Conservation (phyloP, 768 basidiomycete species). For the Steccherinum ochraceum region DNA sequence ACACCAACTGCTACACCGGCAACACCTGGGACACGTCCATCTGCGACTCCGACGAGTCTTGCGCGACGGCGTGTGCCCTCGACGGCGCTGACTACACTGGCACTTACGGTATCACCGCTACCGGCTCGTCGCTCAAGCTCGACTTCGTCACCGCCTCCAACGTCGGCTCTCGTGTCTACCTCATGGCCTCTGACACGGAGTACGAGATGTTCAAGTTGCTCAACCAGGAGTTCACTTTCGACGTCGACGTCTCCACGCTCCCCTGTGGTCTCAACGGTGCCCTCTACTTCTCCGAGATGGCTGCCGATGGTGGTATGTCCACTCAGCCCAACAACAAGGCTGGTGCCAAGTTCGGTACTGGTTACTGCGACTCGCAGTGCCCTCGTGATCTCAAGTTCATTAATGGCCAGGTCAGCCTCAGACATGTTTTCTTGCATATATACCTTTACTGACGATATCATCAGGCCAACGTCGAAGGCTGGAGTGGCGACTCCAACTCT, state of each 20-base stretch:
- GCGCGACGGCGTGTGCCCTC: conserved; percentile 31
- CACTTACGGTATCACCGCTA: conserved; percentile 28
- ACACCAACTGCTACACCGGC: conserved; percentile 45
- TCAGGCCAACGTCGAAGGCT: conserved; percentile 42
- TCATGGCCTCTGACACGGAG: conserved; percentile 36
- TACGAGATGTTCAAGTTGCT: conserved; percentile 46
- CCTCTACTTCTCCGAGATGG: conserved; percentile 57
- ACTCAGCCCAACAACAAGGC: conserved; percentile 49
- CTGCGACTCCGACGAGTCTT: conserved; percentile 43
- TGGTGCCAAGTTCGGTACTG: conserved; percentile 57
- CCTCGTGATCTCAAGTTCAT: conserved; percentile 57
- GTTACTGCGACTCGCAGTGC: conserved; percentile 61
- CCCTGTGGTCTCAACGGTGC: conserved; percentile 58
- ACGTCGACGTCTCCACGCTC: conserved; percentile 52
- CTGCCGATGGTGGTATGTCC: conserved; percentile 46
- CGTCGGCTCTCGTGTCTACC: conserved; percentile 38
- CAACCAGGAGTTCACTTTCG: conserved; percentile 55
- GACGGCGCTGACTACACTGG: conserved; percentile 29
- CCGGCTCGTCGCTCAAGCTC: conserved; percentile 25
- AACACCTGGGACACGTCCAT: conserved; percentile 47
- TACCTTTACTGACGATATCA: too few species aligned
- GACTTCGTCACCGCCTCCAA: conserved; percentile 27
- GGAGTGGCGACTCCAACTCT: conserved; percentile 31
- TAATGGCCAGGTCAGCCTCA: conserved; percentile 38
- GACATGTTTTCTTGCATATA: neutral